These are phyloP conservation scores for Dioszegia crocea DNA, from an alignment of 768 basidiomycete species.

Conservation along the genomic window DNA sequence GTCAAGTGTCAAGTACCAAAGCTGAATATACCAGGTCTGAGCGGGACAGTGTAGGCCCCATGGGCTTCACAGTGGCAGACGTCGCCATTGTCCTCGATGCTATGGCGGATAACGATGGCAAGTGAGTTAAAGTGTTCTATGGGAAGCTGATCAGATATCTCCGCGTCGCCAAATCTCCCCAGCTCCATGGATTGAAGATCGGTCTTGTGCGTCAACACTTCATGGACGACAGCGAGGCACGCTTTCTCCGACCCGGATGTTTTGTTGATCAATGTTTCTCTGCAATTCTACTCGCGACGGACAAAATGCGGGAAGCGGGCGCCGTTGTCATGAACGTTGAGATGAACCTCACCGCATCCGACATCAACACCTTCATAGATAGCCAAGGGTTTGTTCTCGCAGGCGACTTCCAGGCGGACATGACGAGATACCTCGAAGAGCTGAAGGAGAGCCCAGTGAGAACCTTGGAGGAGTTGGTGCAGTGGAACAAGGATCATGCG, in stretches of 20 bases:
- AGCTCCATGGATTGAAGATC: not conserved
- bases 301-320: not conserved
- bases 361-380: not conserved
- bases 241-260: not conserved
- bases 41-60: constrained; percentile 25
- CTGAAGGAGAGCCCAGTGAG: not conserved
- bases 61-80: constrained; percentile 1
- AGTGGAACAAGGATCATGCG: constrained; percentile 1
- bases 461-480: not conserved
- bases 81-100: not conserved
- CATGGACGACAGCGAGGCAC: not conserved
- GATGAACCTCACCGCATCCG: not conserved
- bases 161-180: not conserved
- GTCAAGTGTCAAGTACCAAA: not conserved
- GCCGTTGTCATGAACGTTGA: not conserved
- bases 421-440: not conserved
- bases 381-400: not conserved
- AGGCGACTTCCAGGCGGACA: not conserved
- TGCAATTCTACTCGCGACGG: not conserved
- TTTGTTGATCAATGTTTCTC: not conserved
- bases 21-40: not conserved
- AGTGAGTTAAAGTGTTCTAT: not conserved
- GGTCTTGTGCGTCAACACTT: not conserved
- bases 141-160: not conserved
- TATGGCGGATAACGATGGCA: not conserved